Percentiles rank a stretch among this genome's conserved stretches.
Evolutionary conservation across 1,139 yeast genomes (phyloP).

Genomic region (Candida tetrigidarum): DNA sequence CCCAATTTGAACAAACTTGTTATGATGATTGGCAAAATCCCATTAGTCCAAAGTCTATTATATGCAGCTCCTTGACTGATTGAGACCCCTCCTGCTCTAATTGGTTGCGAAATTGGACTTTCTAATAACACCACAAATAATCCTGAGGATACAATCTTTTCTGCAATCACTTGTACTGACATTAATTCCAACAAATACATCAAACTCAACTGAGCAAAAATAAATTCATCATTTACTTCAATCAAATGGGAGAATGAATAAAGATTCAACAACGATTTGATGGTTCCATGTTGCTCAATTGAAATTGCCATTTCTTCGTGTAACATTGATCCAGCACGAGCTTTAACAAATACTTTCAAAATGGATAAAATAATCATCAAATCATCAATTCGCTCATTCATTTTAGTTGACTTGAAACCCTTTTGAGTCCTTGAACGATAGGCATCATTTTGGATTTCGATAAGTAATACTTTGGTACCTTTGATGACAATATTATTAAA

Average conservation of each 20-base stretch:
- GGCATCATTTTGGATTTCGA: constrained; percentile 61
- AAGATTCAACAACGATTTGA: constrained; percentile 63
- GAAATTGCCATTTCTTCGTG: constrained; percentile 55
- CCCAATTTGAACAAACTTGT: constrained; percentile 68
- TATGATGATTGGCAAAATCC: constrained; percentile 71
- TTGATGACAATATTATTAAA: constrained; percentile 63
- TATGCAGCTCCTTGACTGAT: constrained; percentile 55
- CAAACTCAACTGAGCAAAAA: constrained; percentile 75
- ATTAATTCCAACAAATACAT: constrained; percentile 73
- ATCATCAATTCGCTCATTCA: constrained; percentile 62
- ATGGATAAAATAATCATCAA: constrained; percentile 65
- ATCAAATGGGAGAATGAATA: constrained; percentile 72
- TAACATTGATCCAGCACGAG: constrained; percentile 45
- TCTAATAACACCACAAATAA: constrained; percentile 72
- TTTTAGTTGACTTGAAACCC: constrained; percentile 29
- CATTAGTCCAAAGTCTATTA: constrained; percentile 82
- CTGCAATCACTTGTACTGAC: constrained; percentile 65
- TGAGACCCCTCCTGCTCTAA: constrained; percentile 67
- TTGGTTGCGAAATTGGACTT: constrained; percentile 68
- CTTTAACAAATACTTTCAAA: constrained; percentile 57
- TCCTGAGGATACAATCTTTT: constrained; percentile 65
- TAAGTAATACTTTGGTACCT: constrained; percentile 58
- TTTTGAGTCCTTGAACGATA: constrained; percentile 41
- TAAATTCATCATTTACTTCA: constrained; percentile 62
- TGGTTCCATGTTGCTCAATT: constrained; percentile 61